These are phyloP conservation scores for Lachancea cidri DNA, from an alignment of 805 yeast species.

Conservation along the genomic window DNA sequence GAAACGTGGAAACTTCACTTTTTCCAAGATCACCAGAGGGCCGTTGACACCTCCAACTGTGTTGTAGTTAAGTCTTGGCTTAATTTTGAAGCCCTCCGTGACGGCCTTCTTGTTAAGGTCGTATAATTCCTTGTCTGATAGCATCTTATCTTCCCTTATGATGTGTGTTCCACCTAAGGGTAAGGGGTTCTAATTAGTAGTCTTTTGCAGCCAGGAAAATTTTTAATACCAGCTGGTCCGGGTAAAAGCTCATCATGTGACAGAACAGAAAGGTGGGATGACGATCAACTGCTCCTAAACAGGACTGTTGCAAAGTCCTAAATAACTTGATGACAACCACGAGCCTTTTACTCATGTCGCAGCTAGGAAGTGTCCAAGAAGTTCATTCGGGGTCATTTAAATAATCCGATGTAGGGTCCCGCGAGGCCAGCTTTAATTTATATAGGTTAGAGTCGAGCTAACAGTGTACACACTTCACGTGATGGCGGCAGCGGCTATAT, in stretches of 20 bases:
- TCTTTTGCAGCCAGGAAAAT: constrained; percentile 1
- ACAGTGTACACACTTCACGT: background rate
- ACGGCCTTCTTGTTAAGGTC: constrained; percentile 90
- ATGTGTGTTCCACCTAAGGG: constrained; percentile 1
- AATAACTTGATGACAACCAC: too few relatives aligned
- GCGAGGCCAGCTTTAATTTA: too few relatives aligned
- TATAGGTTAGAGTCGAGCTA: too few relatives aligned
- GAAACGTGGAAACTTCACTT: constrained; percentile 83
- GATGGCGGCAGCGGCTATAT: background rate
- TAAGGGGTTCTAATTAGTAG: background rate
- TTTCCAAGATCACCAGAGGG: constrained; percentile 87
- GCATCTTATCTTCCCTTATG: constrained; percentile 14
- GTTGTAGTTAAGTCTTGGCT: constrained; percentile 89
- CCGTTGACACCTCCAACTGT: constrained; percentile 99
- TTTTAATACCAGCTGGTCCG: background rate
- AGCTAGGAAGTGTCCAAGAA: too few relatives aligned
- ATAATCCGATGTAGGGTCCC: too few relatives aligned
- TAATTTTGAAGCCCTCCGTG: constrained; percentile 82
- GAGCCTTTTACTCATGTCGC: too few relatives aligned
- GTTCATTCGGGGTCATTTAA: too few relatives aligned
- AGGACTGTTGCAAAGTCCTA: too few relatives aligned
- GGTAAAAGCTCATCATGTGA: background rate
- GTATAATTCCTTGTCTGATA: constrained; percentile 39
- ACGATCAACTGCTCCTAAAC: background rate
- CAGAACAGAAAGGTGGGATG: background rate